Evolutionary conservation across 2,329 filamentous ascomycete genomes (phyloP), one percentile per base, ranked within the genome.

Genomic region (Nemania sp.): DNA sequence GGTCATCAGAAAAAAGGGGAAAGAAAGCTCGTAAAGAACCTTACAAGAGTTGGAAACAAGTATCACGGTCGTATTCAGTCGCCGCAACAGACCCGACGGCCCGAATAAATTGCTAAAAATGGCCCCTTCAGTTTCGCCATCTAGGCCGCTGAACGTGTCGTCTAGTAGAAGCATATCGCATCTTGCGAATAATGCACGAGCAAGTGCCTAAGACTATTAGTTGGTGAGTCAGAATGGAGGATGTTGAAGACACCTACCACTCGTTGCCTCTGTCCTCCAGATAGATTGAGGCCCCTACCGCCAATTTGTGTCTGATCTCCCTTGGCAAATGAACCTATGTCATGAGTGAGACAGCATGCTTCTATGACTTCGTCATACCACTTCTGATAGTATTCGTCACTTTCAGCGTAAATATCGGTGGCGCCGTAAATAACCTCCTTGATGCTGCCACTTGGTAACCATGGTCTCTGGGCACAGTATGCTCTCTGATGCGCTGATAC

Each of bases 401-500:
- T 15, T n/a, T 34, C 5, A 9, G 17, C 42, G 5, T 67, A n/a
- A n/a, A n/a, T 48, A 34, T 64, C 25, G 25, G 60, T 29, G 17
- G 54, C 54, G 5, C 70, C 67, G 32, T 60, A 64, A n/a, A 78
- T 75, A 12, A 66, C 68, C 7, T 75, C 61, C 59, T 66, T 70
- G 18, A 78, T 72, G 3, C 57, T 76, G 0, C 68, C 69, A 37
- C 69, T 74, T 0, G 73, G 74, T 20, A 79, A 62, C 77, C 77
- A 79, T 0, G 76, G 68, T 15, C 37, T 68, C 20, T 79, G 77
- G 4, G 74, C 65, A 56, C 75, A 77, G 48, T 77, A 79, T 9
- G 64, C 74, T 39, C 77, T 72, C 9, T 56, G 60, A 45, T 52
- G 59, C 0, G 73, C 70, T 3, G 68, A 65, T 1, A 75, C 3